Evolutionary conservation across 2,329 filamentous ascomycete species (phyloP), one percentile per base, ranked within the genome.

Genomic region (Xylaria sp.): DNA sequence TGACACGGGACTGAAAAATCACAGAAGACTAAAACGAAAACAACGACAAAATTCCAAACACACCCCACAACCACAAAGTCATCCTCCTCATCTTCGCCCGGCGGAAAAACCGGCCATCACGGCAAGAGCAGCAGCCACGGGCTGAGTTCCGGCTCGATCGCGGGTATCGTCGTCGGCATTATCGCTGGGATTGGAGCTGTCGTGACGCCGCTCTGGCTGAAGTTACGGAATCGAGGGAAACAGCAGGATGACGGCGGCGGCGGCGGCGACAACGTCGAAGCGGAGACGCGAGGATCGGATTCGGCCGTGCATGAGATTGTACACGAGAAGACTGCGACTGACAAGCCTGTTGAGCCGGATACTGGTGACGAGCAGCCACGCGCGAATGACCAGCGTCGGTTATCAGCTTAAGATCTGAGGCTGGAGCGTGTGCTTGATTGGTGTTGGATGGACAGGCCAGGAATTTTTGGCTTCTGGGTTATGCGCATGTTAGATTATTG

Each of bases 111-210:
- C n/a, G 39, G 56, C 20, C 37, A n/a, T 31, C 20, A 46, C 46
- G 13, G n/a, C 13, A 48, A 41, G 31, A 52, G 44, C 48, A 46
- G 23, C 12, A 46, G n/a, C 20, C 41, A 37, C 23, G 28, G 28
- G 28, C 37, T 61, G 6, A 18, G 58, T 50, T n/a, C n/a, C 10
- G 69, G 69, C 20, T 63, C 46, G 2, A 41, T 39, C 12, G 63
- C 64, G 7, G 69, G 69, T 6, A 65, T 69, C 18, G 60, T 46
- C 12, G 39, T 71, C n/a, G 63, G 59, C n/a, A 63, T 23, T 3
- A 8, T 71, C n/a, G 63, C 31, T 1, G 69, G 52, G 5, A 1
- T 69, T 13, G 2, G 25, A 39, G 3, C 13, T 9, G 15, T 61
- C 4, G 52, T 18, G 7, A 55, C 28, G 15, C 5, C 48, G 15